phyloP scores from a whole-genome alignment of 2,329 filamentous ascomycete species.

The Drechslerella stenobrocha region DNA sequence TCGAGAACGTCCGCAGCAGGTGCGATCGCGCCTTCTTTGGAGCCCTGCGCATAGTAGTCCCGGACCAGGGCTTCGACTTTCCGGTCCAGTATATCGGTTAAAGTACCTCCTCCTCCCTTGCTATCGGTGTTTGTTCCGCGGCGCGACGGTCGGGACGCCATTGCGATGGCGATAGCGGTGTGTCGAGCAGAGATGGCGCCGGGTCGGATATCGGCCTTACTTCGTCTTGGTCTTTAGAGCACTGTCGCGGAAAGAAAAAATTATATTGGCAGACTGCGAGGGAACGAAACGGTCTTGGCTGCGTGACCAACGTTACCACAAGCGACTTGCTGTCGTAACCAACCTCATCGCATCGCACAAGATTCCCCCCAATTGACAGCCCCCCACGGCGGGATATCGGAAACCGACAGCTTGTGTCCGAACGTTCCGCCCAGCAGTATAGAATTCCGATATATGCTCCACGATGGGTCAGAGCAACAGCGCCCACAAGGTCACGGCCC shows the following conservation, averaged over 20 bases:
- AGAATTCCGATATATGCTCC: too few species aligned
- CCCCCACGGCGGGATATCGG: too few species aligned
- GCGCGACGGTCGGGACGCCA: constrained; percentile 37
- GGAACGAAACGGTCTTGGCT: constrained; percentile 23
- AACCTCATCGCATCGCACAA: constrained; percentile 25
- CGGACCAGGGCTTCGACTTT: constrained; percentile 51
- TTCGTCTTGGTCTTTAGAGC: not conserved
- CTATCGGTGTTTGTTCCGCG: constrained; percentile 15
- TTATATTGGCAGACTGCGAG: constrained; percentile 12
- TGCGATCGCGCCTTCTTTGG: constrained; percentile 12
- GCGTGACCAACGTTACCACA: constrained; percentile 18
- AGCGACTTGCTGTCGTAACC: constrained; percentile 3
- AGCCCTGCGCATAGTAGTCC: constrained; percentile 25
- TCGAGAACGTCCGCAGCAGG: constrained; percentile 69
- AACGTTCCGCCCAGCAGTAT: constrained; percentile 6
- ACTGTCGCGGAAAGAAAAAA: constrained; percentile 3
- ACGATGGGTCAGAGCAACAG: constrained; percentile 69
- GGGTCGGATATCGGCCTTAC: not conserved
- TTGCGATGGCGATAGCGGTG: constrained; percentile 5
- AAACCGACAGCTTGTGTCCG: not conserved
- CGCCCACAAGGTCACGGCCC: constrained; percentile 69
- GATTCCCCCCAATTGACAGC: too few species aligned
- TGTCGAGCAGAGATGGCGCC: not conserved
- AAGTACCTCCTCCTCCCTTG: constrained; percentile 16
- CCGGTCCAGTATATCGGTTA: constrained; percentile 48